Base-by-base conservation (phyloP, 768 basidiomycete species). In the Suillus lakei region DNA sequence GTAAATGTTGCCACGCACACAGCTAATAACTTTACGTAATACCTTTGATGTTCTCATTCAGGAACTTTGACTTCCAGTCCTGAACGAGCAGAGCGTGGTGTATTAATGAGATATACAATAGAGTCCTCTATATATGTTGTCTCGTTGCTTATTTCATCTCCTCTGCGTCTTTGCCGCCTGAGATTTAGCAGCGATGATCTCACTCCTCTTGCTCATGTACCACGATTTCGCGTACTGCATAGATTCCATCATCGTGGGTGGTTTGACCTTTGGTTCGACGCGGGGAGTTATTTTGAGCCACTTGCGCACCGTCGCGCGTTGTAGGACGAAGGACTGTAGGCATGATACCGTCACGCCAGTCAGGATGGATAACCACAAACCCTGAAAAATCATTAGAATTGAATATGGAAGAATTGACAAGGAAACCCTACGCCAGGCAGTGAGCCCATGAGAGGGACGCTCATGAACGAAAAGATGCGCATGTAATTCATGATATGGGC, bases 401-500 rank as follows among this genome's bases (percentile, higher is more conserved):
- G 28, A 2, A 4, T 30, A 12, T 3, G 7, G 0, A 13, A 28
- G 9, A 21, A 21, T 36, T 34, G 50, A 28, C 23, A 12, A 2
- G 51, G 28, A 41, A 61, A 36, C 80, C 90, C 71, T 76, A 93
- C 95, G 2, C 86, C 79, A 34, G 93, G 89, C 73, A 96, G 85
- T 61, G 77, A 78, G 18, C 79, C 78, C 78, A 89, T 82, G 70
- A 88, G 76, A 55, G 85, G 81, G 75, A 87, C 72, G 58, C 81
- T 84, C 21, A 78, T 68, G 53, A 91, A 61, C 12, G 87, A 83
- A n/a, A 88, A 72, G 26, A 90, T 68, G 3, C 88, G 86, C 73
- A 95, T 81, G 43, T 79, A 73, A 71, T 93, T 93, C 83, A 90
- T 85, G 53, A 88, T 69, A 71, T 95, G 93, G 9, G 84, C 85